Evolutionary conservation across 2,329 filamentous ascomycete genomes (phyloP).

Genomic region (Apiospora koreana): DNA sequence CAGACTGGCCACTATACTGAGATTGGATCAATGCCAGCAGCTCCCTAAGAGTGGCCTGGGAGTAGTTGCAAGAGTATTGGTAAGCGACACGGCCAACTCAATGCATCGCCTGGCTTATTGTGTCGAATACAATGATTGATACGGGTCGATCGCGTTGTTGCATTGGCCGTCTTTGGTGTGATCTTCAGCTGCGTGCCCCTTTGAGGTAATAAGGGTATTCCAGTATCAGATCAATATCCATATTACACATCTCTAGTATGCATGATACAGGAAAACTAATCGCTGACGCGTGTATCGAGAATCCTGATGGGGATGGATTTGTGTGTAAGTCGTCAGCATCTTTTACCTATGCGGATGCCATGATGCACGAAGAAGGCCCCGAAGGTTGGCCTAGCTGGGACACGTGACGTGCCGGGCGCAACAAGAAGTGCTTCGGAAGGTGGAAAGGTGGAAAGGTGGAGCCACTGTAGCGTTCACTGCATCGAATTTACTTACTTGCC

Average conservation of each 20-base stretch:
- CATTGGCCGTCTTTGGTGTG: neutral
- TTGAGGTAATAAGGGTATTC: neutral
- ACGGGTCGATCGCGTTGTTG: neutral
- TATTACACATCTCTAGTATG: neutral
- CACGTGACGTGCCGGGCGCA: neutral
- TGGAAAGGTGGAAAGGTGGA: too few relatives aligned
- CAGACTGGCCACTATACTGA: neutral
- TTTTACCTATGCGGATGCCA: neutral
- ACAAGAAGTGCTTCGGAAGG: neutral
- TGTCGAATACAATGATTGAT: neutral
- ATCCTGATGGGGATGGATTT: neutral
- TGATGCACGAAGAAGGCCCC: neutral
- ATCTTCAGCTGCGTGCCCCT: neutral
- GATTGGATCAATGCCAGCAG: neutral
- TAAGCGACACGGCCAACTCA: neutral
- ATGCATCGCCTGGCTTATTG: neutral
- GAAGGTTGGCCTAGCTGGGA: neutral
- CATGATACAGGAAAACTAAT: neutral
- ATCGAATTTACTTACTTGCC: neutral
- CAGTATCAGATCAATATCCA: neutral
- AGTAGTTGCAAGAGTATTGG: neutral
- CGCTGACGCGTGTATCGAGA: neutral
- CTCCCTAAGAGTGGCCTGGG: neutral
- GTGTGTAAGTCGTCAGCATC: neutral
- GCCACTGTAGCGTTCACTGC: constrained; percentile 3